Evolutionary conservation across 2,329 filamentous ascomycete genomes (phyloP), one percentile per base, ranked within the genome.

Genomic region (Ramularia endophylla): DNA sequence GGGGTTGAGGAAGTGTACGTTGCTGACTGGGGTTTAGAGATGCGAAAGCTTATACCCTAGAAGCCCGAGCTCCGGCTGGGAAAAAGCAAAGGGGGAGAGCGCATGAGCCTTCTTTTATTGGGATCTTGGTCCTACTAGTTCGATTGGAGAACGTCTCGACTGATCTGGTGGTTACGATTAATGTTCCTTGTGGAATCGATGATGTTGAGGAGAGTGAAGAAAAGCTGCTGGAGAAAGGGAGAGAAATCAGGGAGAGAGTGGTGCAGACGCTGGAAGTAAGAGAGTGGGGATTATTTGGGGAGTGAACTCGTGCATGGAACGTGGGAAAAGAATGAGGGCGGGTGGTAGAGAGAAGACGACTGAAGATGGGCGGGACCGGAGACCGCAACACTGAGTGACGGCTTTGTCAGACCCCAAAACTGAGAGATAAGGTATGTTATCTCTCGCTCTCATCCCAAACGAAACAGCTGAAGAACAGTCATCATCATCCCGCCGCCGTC

Each of bases 151-250:
- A 77, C 55, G 74, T 88, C 59, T 72, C 71, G 43, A 90, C 89
- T 1, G 90, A 97, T 64, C 68, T 97, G 28, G 69, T 95, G 34
- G 79, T 95, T 48, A 85, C 85, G 29, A 78, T 95, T 59, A 95
- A 95, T 65, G 85, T 94, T 35, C 90, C 89, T 19, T 81, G 54
- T 77, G 81, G 62, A 81, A 83, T 7, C 81, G 87, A 22, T 78
- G 90, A 12, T 78, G 86, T 57, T 65, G 81, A 41, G 73, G 79
- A 57, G 65, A 79, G 42, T 80, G 80, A 12, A 80, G 76, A 59
- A 3, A 74, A 78, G 62, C 66, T 85, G 50, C 81, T 86, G 55
- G 82, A 81, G 38, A 74, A 54, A 17, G 68, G 62, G 19, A 50
- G 82, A 54, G 76, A 75, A 5, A 75, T 83, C 27, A 83, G 86